Evolutionary conservation across 371 early-diverging fungal species (phyloP).

Genomic region (Entomophthora muscae): DNA sequence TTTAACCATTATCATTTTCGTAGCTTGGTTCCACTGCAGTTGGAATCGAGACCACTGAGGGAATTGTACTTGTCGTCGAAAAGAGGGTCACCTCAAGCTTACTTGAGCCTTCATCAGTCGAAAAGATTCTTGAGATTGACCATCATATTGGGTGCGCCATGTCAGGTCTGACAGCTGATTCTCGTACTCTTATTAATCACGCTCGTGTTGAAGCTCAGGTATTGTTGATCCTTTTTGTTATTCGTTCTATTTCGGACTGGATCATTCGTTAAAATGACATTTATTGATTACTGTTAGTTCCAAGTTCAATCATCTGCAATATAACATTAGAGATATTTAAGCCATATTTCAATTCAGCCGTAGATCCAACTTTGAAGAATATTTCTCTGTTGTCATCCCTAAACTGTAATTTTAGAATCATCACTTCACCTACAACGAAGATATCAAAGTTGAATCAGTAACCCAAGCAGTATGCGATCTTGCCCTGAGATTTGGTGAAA

Average conservation of each 20-base stretch:
- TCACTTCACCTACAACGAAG: conserved; percentile 85
- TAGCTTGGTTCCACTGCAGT: conserved; percentile 93
- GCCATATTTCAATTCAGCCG: too few species aligned
- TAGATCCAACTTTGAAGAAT: too few species aligned
- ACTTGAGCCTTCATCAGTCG: conserved; percentile 83
- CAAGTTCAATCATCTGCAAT: too few species aligned
- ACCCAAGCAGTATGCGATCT: conserved; percentile 95
- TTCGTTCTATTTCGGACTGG: too few species aligned
- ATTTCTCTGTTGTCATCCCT: too few species aligned
- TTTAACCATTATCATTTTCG: conserved; percentile 4
- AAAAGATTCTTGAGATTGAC: conserved; percentile 94
- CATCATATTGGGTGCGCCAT: conserved; percentile 89
- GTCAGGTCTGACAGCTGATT: conserved; percentile 93
- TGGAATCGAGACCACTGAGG: conserved; percentile 86
- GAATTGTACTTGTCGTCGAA: conserved; percentile 91
- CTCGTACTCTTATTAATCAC: conserved; percentile 92
- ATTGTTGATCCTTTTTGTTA: too few species aligned
- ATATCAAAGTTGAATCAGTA: conserved; percentile 85
- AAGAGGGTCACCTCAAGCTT: conserved; percentile 87
- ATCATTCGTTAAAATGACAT: too few species aligned
- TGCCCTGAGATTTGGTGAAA: conserved; percentile 92
- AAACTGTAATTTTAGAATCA: too few species aligned
- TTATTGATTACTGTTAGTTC: too few species aligned
- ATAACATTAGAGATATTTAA: too few species aligned
- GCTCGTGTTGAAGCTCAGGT: conserved; percentile 92